Evolutionary conservation across 2,329 filamentous ascomycete genomes (phyloP).

Genomic region (Sarocladium kiliense): DNA sequence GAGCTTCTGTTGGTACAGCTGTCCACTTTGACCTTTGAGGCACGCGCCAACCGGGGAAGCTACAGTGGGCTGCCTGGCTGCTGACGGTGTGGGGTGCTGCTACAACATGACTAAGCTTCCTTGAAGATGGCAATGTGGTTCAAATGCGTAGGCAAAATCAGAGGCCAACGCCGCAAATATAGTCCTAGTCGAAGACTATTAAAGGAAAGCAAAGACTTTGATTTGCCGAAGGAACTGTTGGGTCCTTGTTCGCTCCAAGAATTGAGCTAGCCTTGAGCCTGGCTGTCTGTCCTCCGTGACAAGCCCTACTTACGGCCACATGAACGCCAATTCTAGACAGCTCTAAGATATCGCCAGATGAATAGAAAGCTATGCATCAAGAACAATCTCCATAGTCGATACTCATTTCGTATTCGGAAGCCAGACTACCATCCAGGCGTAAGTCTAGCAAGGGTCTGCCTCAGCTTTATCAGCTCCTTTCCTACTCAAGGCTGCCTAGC

Average conservation of each 20-base stretch:
- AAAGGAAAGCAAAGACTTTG: no score
- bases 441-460: neutral
- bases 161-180: no score
- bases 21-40: neutral
- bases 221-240: no score
- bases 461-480: neutral
- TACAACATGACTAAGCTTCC: neutral
- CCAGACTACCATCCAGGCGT: neutral
- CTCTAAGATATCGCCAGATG: no score
- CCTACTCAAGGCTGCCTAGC: neutral
- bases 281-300: no score
- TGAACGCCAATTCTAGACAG: no score
- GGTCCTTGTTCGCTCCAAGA: no score
- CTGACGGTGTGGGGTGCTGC: neutral
- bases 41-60: neutral
- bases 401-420: neutral
- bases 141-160: no score
- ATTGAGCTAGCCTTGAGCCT: no score
- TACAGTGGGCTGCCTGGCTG: neutral
- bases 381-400: neutral
- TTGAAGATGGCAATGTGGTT: neutral
- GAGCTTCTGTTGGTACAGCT: slow-evolving; percentile 5
- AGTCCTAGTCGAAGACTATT: neutral
- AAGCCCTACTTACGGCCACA: no score
- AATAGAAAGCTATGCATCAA: no score